phyloP scores from a whole-genome alignment of 176 grass and related monocot genomes.

The Oryza nivara region DNA sequence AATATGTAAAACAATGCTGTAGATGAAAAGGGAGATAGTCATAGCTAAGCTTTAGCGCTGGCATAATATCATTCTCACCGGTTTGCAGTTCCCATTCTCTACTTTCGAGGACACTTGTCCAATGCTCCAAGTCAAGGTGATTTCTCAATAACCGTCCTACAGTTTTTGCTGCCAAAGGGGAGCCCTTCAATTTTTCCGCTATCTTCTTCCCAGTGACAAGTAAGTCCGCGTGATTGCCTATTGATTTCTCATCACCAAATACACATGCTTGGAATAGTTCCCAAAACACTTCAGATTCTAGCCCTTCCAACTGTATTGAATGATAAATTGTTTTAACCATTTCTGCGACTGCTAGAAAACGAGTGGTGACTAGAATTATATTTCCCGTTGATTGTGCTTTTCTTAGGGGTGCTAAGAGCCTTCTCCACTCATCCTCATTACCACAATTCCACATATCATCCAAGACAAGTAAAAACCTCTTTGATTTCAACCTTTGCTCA shows the following conservation, averaged over 20 bases:
- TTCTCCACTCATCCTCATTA: constrained; percentile 10
- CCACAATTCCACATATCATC: constrained; percentile 46
- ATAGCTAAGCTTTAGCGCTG: constrained; percentile 46
- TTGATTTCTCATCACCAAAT: background rate
- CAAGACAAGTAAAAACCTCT: constrained; percentile 30
- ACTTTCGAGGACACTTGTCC: constrained; percentile 27
- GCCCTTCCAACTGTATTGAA: background rate
- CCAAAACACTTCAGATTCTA: constrained; percentile 5
- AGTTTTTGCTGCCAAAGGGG: background rate
- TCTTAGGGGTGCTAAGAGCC: background rate
- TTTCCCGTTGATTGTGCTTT: background rate
- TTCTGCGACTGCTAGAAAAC: background rate
- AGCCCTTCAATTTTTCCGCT: background rate
- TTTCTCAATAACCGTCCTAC: background rate
- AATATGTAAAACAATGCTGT: constrained; percentile 24
- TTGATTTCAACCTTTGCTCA: background rate
- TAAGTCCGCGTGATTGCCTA: background rate
- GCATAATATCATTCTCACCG: constrained; percentile 13
- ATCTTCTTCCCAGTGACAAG: background rate
- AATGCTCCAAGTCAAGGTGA: background rate
- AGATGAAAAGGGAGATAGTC: constrained; percentile 33
- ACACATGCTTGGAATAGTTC: background rate
- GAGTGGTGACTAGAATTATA: constrained; percentile 36
- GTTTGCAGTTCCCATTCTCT: constrained; percentile 30
- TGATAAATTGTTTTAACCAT: background rate